Base-by-base conservation (phyloP, 768 basidiomycete species). In the Grammothele lineata region DNA sequence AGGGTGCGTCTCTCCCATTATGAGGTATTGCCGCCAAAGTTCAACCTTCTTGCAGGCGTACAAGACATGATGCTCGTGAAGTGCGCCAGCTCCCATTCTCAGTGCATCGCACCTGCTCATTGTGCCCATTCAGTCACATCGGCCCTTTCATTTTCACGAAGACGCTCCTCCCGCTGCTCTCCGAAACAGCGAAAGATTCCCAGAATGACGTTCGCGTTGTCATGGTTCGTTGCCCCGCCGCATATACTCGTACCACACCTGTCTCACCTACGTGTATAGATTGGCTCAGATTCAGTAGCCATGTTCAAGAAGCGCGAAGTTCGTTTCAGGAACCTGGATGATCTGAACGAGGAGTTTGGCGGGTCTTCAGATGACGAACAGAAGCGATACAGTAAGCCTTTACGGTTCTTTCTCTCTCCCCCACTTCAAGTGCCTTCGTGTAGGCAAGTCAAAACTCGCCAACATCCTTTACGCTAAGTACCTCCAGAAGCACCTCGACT, bases 41-140 rank as follows among this genome's bases (percentile, higher is more conserved):
- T n/a, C n/a, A 14, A 30, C 27, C 8, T 7, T 14, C 14, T 14
- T 30, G 27, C 14, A 75, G 74, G 76, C 21, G 53, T 75, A 17
- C 61, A 68, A 3, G 58, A 59, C 4, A 53, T 67, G 11, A 67
- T 73, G 57, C 55, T 72, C 15, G 65, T 74, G 40, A 80, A 80
- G 77, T 78, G 23, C 32, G 59, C 35, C 3, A 32, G 5, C 14
- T 23, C 18, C 23, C 23, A 4, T 0, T 19, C 39, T 14, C 39
- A 25, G 39, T 25, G 35, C 27, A 24, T 11, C 9, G 17, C 32
- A 1, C 6, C 7, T 38, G 26, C n/a, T 51, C 71, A 30, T 69
- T 19, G 54, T 61, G 63, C 77, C 62, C 66, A 77, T 65, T 50
- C 85, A 36, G 35, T n/a, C 18, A 30, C 35, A 6, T 36, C 12